A percentile compares a stretch with the other conserved stretches of the same genome.
Evolutionary conservation across 139 green algal genomes (phyloP).

Genomic region (Picochlorum sp.): DNA sequence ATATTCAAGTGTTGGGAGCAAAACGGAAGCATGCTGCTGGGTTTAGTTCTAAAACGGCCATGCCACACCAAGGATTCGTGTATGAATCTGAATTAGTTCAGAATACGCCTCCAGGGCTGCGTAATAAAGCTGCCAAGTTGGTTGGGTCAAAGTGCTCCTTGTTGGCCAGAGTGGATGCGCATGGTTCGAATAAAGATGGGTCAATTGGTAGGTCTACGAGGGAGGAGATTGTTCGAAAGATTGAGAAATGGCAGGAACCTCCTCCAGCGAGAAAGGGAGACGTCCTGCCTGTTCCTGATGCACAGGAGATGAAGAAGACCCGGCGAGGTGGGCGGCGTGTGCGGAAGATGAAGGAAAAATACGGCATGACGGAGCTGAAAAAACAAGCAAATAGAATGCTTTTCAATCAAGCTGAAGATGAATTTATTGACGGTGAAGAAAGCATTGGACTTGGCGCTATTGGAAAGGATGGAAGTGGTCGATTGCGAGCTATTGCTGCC

Average conservation of each 20-base stretch:
- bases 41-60: slow-evolving; percentile 53
- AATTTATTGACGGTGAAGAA: slow-evolving; percentile 87
- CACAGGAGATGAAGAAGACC: slow-evolving; percentile 69
- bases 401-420: slow-evolving; percentile 90
- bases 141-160: slow-evolving; percentile 86
- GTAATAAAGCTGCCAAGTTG: slow-evolving; percentile 59
- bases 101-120: slow-evolving; percentile 67
- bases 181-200: slow-evolving; percentile 45
- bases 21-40: slow-evolving; percentile 80
- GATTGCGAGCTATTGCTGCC: slow-evolving; percentile 58
- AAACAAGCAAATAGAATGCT: slow-evolving; percentile 90
- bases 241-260: slow-evolving; percentile 98
- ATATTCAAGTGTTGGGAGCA: slow-evolving; percentile 86
- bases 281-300: slow-evolving; percentile 82
- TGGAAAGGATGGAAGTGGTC: slow-evolving; percentile 69
- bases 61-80: slow-evolving; percentile 77
- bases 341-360: slow-evolving; percentile 93
- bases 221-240: slow-evolving; percentile 79
- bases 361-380: slow-evolving; percentile 72
- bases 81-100: slow-evolving; percentile 51
- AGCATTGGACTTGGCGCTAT: slow-evolving; percentile 76
- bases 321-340: slow-evolving; percentile 73
- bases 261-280: slow-evolving; percentile 77
- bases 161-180: slow-evolving; percentile 87
- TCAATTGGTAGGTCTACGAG: slow-evolving; percentile 33